Conservation (phyloP, 1,284 basidiomycete genomes). For the Moesziomyces sp. region DNA sequence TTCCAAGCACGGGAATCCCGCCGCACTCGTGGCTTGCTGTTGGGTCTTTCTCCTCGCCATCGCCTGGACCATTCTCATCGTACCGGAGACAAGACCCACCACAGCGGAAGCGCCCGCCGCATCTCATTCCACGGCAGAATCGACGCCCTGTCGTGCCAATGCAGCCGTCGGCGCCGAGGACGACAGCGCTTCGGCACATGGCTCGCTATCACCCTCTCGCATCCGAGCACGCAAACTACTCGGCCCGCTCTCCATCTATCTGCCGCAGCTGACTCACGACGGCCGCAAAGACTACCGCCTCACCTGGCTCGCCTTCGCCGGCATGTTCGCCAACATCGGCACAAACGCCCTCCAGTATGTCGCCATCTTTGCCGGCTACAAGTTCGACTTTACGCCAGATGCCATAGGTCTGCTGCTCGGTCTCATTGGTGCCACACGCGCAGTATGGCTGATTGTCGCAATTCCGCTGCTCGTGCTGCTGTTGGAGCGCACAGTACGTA, state of each 20-base stretch:
- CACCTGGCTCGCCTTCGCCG: slow-evolving; percentile 36
- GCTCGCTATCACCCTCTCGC: slow-evolving; percentile 10
- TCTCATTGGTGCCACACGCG: slow-evolving; percentile 36
- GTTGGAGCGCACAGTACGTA: slow-evolving; percentile 32
- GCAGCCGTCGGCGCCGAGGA: background rate
- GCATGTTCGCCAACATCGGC: slow-evolving; percentile 39
- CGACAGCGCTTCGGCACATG: background rate
- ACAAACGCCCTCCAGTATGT: slow-evolving; percentile 37
- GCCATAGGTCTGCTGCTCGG: slow-evolving; percentile 36
- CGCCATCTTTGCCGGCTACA: slow-evolving; percentile 43
- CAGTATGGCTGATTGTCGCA: slow-evolving; percentile 39
- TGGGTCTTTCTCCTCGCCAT: slow-evolving; percentile 40
- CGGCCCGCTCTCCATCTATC: slow-evolving; percentile 39
- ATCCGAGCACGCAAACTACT: slow-evolving; percentile 22
- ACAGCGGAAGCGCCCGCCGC: slow-evolving; percentile 5
- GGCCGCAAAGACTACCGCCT: slow-evolving; percentile 43
- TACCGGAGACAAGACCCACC: slow-evolving; percentile 37
- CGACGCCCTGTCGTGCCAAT: background rate
- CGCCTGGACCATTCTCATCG: slow-evolving; percentile 23
- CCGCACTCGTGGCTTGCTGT: slow-evolving; percentile 33
- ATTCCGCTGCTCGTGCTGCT: slow-evolving; percentile 36
- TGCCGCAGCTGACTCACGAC: slow-evolving; percentile 25
- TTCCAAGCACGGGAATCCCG: slow-evolving; percentile 44
- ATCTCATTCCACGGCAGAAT: background rate
- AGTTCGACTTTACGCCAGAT: slow-evolving; percentile 46